Percentiles rank a stretch among this genome's conserved stretches.
Evolutionary conservation across 208 protist species (phyloP).

Genomic region (Acanthamoeba sp.): DNA sequence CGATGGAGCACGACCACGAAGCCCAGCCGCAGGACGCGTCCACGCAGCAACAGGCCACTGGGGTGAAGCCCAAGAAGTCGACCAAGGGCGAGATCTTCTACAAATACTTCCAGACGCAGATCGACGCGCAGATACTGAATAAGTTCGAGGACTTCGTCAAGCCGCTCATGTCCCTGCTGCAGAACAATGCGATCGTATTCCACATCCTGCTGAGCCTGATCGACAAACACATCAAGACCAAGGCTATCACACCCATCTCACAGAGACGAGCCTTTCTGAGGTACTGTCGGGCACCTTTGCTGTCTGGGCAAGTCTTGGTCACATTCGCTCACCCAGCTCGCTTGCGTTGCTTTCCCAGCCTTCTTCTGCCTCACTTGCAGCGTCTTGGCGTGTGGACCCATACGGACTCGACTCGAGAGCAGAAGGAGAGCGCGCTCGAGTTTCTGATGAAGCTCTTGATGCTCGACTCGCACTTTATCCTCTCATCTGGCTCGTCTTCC

Average conservation of each 20-base stretch:
- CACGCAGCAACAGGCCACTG: constrained; percentile 50
- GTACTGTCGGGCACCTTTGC: background rate
- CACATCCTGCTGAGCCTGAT: constrained; percentile 74
- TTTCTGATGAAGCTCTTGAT: constrained; percentile 65
- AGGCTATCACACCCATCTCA: background rate
- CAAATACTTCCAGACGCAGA: constrained; percentile 75
- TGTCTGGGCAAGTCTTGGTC: background rate
- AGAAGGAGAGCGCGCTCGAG: constrained; percentile 74
- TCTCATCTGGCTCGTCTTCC: background rate
- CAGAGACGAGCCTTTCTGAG: constrained; percentile 37
- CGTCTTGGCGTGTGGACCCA: constrained; percentile 68
- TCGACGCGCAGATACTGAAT: constrained; percentile 55
- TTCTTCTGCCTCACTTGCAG: constrained; percentile 63
- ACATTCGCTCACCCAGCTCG: background rate
- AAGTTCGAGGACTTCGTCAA: constrained; percentile 67
- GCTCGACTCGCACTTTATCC: constrained; percentile 47
- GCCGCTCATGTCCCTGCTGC: constrained; percentile 71
- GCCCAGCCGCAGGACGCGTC: background rate
- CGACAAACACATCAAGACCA: constrained; percentile 68
- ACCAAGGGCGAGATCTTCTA: constrained; percentile 80
- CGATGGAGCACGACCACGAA: background rate
- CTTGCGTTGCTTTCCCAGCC: constrained; percentile 10
- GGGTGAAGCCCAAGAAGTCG: constrained; percentile 44
- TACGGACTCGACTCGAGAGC: constrained; percentile 28
- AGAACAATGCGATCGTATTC: constrained; percentile 74